These are phyloP conservation scores for Wickerhamomyces sp. DNA, from an alignment of 1,139 yeast species.

Conservation along the genomic window DNA sequence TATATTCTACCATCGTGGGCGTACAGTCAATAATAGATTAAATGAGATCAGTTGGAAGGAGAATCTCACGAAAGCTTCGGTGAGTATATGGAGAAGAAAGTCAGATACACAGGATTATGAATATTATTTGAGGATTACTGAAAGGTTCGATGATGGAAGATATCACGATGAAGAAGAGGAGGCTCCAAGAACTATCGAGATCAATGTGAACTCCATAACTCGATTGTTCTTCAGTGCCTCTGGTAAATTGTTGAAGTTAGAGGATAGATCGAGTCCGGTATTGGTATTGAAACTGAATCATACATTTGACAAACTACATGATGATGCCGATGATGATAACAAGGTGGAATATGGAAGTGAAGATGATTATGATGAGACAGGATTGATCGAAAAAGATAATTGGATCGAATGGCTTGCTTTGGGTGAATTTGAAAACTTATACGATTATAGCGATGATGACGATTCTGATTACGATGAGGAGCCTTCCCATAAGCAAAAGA, in stretches of 20 bases:
- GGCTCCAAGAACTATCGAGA: slow-evolving; percentile 27
- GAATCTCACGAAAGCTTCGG: slow-evolving; percentile 54
- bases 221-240: slow-evolving; percentile 70
- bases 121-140: slow-evolving; percentile 47
- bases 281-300: slow-evolving; percentile 52
- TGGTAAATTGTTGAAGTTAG: slow-evolving; percentile 60
- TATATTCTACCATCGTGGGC: slow-evolving; percentile 58
- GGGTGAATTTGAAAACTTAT: slow-evolving; percentile 27
- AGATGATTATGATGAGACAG: slow-evolving; percentile 18
- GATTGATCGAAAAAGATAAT: slow-evolving; percentile 1
- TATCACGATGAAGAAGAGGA: slow-evolving; percentile 59
- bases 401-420: slow-evolving; percentile 28
- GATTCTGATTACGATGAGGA: slow-evolving; percentile 8
- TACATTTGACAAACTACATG: slow-evolving; percentile 14
- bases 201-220: slow-evolving; percentile 41
- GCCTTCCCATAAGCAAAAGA: slow-evolving; percentile 1
- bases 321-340: slow-evolving; percentile 17
- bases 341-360: slow-evolving; percentile 10
- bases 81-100: slow-evolving; percentile 34
- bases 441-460: slow-evolving; percentile 13
- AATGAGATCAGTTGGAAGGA: slow-evolving; percentile 67
- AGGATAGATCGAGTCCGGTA: slow-evolving; percentile 64
- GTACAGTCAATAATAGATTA: slow-evolving; percentile 31
- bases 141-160: slow-evolving; percentile 67
- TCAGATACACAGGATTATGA: slow-evolving; percentile 24